Evolutionary conservation across 2,329 filamentous ascomycete genomes (phyloP), one percentile per base, ranked within the genome.

Genomic region (Periconia sp.): DNA sequence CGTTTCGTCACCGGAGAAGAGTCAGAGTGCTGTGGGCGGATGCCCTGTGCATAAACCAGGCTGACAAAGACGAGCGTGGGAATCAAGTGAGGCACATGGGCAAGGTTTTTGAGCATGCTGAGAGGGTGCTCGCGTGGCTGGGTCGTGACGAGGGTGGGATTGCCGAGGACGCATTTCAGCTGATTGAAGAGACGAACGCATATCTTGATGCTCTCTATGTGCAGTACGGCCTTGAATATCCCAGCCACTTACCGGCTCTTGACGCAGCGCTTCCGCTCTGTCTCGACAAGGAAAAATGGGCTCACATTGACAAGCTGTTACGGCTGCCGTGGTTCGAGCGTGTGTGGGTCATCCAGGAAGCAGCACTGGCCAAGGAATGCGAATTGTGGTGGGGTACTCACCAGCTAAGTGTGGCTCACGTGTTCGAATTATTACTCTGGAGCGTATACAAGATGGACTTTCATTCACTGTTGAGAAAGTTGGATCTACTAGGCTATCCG

Each of bases 31-130:
- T 48, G 10, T 54, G 48, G 50, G 42, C 36, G 21, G n/a, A n/a
- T n/a, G n/a, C n/a, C n/a, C n/a, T n/a, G n/a, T n/a, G 50, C 23
- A 54, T 54, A 11, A 43, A 54, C 24, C 50, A 54, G 39, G 13
- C 23, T 7, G 34, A 52, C 24, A 22, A 8, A 4, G 16, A 25
- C 10, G 48, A 54, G 26, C 37, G 39, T 12, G 34, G 25, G 7
- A n/a, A 26, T 3, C 50, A 54, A 28, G 43, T 54, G 5, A 29
- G 16, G 3, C 17, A 38, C n/a, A 54, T 54, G 48, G 41, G 31
- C 9, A 21, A 36, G 5, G 38, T 54, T n/a, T 54, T 46, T 18
- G 25, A 19, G 24, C 16, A 32, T 4, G 42, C 42, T 3, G 13
- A 9, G 3, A n/a, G 34, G 4, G 43, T 46, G 5, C 6, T 36